A percentile compares a stretch with the other conserved stretches of the same genome.
Conservation (phyloP, 169 alveolate genomes). For the Blepharisma undulans region DNA sequence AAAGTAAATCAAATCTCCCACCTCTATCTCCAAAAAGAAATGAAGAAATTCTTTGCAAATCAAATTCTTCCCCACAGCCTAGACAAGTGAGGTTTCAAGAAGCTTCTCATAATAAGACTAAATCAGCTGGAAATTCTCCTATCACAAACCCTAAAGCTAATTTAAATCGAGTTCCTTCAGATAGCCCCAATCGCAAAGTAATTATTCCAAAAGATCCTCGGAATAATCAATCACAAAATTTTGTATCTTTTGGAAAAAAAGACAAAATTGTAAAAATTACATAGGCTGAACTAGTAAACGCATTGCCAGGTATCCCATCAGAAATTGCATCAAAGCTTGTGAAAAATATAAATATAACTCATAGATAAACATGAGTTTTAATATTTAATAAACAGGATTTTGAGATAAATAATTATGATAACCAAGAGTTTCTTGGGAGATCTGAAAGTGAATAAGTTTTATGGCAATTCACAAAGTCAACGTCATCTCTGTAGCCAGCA, state of each 20-base stretch:
- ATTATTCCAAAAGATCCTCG: not conserved
- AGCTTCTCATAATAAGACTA: not conserved
- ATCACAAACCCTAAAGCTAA: no score
- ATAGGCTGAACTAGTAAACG: not conserved
- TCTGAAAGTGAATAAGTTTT: not conserved
- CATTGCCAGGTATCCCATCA: not conserved
- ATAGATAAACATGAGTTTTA: not conserved
- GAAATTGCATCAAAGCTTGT: not conserved
- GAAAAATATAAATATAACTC: not conserved
- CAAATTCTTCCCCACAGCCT: not conserved
- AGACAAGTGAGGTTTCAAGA: not conserved
- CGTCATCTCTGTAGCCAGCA: conserved; percentile 60
- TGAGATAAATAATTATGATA: not conserved
- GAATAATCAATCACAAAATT: not conserved
- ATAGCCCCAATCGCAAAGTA: not conserved
- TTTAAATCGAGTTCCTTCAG: no score
- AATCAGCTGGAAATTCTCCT: not conserved
- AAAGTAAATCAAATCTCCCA: not conserved
- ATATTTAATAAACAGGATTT: not conserved
- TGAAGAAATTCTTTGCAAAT: not conserved
- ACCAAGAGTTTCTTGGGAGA: not conserved
- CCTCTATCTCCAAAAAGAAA: not conserved
- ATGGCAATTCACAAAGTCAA: conserved; percentile 42
- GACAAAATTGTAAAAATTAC: not conserved
- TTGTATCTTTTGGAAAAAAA: not conserved